phyloP scores from a whole-genome alignment of 768 basidiomycete species.

The Nidularia pulvinata region DNA sequence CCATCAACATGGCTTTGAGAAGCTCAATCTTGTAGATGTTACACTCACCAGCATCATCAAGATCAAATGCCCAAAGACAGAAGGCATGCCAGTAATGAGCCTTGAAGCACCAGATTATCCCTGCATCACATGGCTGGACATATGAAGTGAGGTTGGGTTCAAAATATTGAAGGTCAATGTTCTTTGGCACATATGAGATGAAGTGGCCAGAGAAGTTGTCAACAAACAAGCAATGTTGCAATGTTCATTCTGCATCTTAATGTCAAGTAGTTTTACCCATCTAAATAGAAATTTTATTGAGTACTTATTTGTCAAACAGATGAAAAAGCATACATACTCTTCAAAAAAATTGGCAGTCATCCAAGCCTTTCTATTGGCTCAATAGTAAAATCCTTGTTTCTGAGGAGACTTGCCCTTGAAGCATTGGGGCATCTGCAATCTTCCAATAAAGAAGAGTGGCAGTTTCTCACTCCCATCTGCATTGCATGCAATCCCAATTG shows the following conservation, averaged over 20 bases:
- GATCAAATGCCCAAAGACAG: constrained; percentile 18
- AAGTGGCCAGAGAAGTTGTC: constrained; percentile 30
- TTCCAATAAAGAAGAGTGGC: constrained; percentile 29
- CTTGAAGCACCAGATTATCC: constrained; percentile 32
- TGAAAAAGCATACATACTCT: constrained; percentile 18
- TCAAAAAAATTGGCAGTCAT: constrained; percentile 31
- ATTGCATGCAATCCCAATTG: constrained; percentile 21
- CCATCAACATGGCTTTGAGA: constrained; percentile 30
- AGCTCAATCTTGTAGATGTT: constrained; percentile 33
- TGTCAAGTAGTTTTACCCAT: constrained; percentile 19
- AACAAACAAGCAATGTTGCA: constrained; percentile 19
- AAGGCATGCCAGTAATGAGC: constrained; percentile 25
- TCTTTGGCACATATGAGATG: constrained; percentile 18
- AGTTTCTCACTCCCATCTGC: constrained; percentile 28
- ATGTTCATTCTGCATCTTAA: constrained; percentile 13
- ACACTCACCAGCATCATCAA: constrained; percentile 22
- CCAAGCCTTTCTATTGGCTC: constrained; percentile 34
- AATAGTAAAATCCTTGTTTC: constrained; percentile 29
- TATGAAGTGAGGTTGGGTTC: constrained; percentile 30
- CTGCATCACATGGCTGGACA: constrained; percentile 33
- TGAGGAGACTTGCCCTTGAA: constrained; percentile 20
- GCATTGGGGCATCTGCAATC: constrained; percentile 19
- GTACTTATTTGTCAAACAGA: background rate
- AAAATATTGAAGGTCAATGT: constrained; percentile 24
- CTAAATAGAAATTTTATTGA: constrained; percentile 5